These are phyloP conservation scores for Kodamaea lidongshanica DNA, from an alignment of 805 yeast genomes.

Conservation along the genomic window DNA sequence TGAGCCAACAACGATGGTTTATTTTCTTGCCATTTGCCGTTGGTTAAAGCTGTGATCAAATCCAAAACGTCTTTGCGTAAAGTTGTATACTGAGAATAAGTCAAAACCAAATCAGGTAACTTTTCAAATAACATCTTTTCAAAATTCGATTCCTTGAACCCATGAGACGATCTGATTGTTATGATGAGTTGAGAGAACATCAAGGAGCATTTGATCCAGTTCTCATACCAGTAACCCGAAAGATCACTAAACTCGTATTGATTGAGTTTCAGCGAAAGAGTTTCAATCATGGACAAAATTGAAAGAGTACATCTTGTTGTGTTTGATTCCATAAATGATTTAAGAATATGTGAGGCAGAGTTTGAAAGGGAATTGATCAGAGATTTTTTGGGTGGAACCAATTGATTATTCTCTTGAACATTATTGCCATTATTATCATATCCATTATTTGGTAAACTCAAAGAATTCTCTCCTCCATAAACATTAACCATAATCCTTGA, in stretches of 20 bases:
- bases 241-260: conserved; percentile 37
- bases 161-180: conserved; percentile 47
- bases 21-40: conserved; percentile 48
- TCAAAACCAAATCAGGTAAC: conserved; percentile 50
- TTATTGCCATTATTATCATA: no score
- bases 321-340: conserved; percentile 49
- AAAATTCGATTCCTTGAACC: conserved; percentile 52
- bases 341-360: conserved; percentile 46
- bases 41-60: conserved; percentile 52
- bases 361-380: conserved; percentile 8
- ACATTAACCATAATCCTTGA: conserved; percentile 46
- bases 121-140: conserved; percentile 55
- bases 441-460: no score
- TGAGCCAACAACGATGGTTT: conserved; percentile 80
- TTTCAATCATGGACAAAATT: conserved; percentile 44
- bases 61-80: conserved; percentile 49
- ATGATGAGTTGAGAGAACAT: conserved; percentile 53
- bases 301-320: conserved; percentile 52
- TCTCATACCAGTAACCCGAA: conserved; percentile 41
- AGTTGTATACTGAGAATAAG: conserved; percentile 45
- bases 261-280: conserved; percentile 32
- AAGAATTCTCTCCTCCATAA: no score
- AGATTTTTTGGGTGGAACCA: neutral
- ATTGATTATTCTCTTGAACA: no score
- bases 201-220: conserved; percentile 47